phyloP scores from a whole-genome alignment of 306 rosid genomes.

The Gynostemma pentaphyllum region DNA sequence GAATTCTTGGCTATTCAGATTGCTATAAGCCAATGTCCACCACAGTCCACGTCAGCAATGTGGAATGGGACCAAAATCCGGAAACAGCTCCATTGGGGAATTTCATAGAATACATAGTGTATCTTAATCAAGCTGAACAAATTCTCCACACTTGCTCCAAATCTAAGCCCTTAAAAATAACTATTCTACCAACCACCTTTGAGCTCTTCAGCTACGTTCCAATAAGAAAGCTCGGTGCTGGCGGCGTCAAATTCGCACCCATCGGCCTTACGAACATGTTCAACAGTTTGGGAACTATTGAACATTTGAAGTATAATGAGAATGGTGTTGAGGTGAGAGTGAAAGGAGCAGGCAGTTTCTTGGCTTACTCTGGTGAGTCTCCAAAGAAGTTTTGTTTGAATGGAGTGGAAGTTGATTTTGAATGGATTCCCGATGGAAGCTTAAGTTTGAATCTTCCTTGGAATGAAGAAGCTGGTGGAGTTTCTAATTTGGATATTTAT shows the following conservation, averaged over 20 bases:
- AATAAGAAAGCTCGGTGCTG: slow-evolving; percentile 19
- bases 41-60: slow-evolving; percentile 44
- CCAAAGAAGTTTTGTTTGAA: slow-evolving; percentile 44
- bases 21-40: slow-evolving; percentile 50
- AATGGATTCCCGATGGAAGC: slow-evolving; percentile 41
- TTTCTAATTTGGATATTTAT: slow-evolving; percentile 36
- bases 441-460: slow-evolving; percentile 38
- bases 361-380: slow-evolving; percentile 50
- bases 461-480: slow-evolving; percentile 45
- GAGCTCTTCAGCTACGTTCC: slow-evolving; percentile 66
- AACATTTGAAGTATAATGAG: slow-evolving; percentile 35
- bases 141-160: slow-evolving; percentile 27
- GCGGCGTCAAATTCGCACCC: slow-evolving; percentile 50
- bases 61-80: slow-evolving; percentile 72
- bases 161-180: slow-evolving; percentile 35
- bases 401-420: slow-evolving; percentile 37
- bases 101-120: slow-evolving; percentile 51
- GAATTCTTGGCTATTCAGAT: slow-evolving; percentile 45
- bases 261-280: slow-evolving; percentile 63
- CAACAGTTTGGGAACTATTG: slow-evolving; percentile 54
- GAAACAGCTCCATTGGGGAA: slow-evolving; percentile 44
- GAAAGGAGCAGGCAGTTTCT: slow-evolving; percentile 65
- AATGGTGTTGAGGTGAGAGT: slow-evolving; percentile 27
- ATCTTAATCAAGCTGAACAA: slow-evolving; percentile 35
- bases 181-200: slow-evolving; percentile 46